Evolutionary conservation across 371 early-diverging fungal species (phyloP).

Genomic region (Mucor saturninus): DNA sequence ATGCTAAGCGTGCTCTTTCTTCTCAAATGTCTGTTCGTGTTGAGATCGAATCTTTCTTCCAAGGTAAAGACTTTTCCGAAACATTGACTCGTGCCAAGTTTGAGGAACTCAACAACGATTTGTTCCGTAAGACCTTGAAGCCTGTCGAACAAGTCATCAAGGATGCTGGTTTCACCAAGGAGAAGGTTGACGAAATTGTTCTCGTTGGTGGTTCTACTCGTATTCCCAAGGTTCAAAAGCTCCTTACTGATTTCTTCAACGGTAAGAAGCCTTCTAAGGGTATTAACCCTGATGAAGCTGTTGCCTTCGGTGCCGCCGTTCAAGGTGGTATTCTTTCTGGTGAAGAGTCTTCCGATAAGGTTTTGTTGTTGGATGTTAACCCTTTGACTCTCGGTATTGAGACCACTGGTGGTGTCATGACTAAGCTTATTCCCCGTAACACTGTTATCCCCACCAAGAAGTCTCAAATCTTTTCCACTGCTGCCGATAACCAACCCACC

Average conservation of each 20-base stretch:
- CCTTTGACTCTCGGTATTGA: constrained; percentile 98
- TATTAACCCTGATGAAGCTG: constrained; percentile 98
- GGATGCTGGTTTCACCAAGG: constrained; percentile 91
- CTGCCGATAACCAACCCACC: constrained; percentile 97
- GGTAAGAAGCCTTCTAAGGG: constrained; percentile 93
- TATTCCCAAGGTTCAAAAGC: constrained; percentile 97
- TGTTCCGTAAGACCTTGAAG: constrained; percentile 94
- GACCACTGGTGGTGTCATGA: constrained; percentile 96
- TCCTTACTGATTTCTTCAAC: constrained; percentile 90
- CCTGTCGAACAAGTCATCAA: constrained; percentile 97
- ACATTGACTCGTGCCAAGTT: constrained; percentile 95
- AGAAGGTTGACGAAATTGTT: constrained; percentile 96
- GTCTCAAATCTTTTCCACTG: constrained; percentile 98
- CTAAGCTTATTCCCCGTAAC: constrained; percentile 95
- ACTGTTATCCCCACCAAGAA: constrained; percentile 99
- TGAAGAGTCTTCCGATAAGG: constrained; percentile 78
- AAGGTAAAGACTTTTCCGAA: constrained; percentile 98
- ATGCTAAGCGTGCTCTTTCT: constrained; percentile 91
- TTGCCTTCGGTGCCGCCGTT: constrained; percentile 97
- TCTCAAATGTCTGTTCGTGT: constrained; percentile 81
- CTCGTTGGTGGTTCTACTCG: constrained; percentile 99
- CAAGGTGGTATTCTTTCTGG: constrained; percentile 95
- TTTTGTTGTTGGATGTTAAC: constrained; percentile 96
- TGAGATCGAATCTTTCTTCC: constrained; percentile 90
- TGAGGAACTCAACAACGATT: constrained; percentile 88